Percentiles rank a stretch among this genome's conserved stretches.
Evolutionary conservation across 2,329 filamentous ascomycete species (phyloP).

Genomic region (Pyrenochaeta sp.): DNA sequence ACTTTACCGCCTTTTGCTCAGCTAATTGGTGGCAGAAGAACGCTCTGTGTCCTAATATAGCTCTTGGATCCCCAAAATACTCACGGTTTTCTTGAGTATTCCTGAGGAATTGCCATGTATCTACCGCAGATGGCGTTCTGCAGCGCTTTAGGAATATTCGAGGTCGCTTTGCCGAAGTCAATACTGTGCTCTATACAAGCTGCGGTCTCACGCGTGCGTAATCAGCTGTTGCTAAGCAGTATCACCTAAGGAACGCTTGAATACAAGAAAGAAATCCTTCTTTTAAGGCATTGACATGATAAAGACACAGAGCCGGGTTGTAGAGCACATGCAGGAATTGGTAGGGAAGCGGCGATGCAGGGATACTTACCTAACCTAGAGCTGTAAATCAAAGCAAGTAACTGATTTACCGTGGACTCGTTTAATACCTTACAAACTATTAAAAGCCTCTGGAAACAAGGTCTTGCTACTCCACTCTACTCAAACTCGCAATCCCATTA

Average conservation of each 20-base stretch:
- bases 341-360: not conserved
- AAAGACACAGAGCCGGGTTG: not conserved
- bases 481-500: not conserved
- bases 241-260: not conserved
- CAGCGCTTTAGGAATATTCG: not conserved
- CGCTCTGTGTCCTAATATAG: not conserved
- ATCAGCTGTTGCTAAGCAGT: not conserved
- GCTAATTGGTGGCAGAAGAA: not conserved
- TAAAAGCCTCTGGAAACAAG: not conserved
- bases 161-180: not conserved
- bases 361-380: not conserved
- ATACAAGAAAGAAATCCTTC: not conserved
- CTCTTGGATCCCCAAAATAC: not conserved
- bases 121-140: not conserved
- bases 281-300: not conserved
- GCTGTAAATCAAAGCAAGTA: not conserved
- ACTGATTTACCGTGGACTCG: not conserved
- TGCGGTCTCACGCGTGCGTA: not conserved
- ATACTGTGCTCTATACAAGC: too few species aligned
- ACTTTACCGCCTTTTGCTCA: not conserved
- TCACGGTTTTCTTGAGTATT: not conserved
- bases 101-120: not conserved
- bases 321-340: not conserved
- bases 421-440: not conserved
- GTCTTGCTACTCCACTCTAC: too few species aligned